A percentile compares a stretch with the other conserved stretches of the same genome.
Conservation (phyloP, 2,329 filamentous ascomycete species). For the Xylaria multiplex region DNA sequence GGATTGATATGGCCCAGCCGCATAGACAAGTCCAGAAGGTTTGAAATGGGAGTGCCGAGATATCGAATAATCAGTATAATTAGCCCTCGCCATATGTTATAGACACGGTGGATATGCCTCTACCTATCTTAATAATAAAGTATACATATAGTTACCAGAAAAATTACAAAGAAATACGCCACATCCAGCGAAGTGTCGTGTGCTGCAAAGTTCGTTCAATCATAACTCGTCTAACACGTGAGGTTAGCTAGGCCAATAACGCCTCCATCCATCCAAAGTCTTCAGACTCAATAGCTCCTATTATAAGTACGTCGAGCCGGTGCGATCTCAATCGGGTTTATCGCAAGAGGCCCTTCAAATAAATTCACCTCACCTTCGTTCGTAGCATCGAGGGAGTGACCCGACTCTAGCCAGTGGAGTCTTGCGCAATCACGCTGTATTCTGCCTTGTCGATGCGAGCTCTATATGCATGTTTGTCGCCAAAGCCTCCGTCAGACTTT, state of each 20-base stretch:
- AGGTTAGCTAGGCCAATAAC: neutral
- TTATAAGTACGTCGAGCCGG: neutral
- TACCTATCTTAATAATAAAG: constrained; percentile 21
- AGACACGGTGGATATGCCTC: constrained; percentile 6
- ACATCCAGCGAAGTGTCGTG: constrained; percentile 8
- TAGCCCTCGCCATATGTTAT: neutral
- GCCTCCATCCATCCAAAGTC: neutral
- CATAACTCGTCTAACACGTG: constrained; percentile 5
- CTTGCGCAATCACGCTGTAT: neutral
- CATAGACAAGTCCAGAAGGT: neutral
- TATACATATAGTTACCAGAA: constrained; percentile 7
- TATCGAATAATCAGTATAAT: neutral
- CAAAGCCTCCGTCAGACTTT: constrained; percentile 49
- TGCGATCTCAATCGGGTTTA: neutral
- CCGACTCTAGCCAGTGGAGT: neutral
- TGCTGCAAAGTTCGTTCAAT: constrained; percentile 3
- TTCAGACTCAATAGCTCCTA: neutral
- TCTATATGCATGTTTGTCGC: constrained; percentile 43
- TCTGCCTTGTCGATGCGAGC: constrained; percentile 7
- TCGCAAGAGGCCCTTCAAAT: neutral
- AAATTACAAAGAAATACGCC: constrained; percentile 14
- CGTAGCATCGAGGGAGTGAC: neutral
- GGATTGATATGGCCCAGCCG: neutral
- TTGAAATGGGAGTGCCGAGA: constrained; percentile 2
- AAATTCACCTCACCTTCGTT: neutral